phyloP scores from a whole-genome alignment of 169 alveolate genomes.

The Plasmodium blacklocki region DNA sequence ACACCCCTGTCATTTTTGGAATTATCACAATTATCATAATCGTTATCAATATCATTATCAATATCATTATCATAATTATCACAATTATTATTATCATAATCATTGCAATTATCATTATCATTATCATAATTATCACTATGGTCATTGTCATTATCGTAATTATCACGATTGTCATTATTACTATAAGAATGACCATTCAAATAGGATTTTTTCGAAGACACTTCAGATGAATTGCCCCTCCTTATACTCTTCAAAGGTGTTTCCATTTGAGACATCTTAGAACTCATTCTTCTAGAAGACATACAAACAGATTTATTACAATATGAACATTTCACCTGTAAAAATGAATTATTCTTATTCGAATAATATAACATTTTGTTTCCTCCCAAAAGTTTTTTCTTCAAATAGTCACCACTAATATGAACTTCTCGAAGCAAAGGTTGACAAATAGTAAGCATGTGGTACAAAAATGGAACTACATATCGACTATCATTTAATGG shows the following conservation, averaged over 20 bases:
- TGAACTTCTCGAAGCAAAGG: conserved; percentile 65
- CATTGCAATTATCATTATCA: too few relatives aligned
- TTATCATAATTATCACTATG: neutral
- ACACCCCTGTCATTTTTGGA: conserved; percentile 13
- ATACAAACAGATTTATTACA: conserved; percentile 57
- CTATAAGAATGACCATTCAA: neutral
- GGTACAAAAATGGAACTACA: conserved; percentile 80
- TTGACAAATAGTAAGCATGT: conserved; percentile 78
- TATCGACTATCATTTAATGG: conserved; percentile 77
- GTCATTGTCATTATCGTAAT: neutral
- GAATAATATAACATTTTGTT: conserved; percentile 35
- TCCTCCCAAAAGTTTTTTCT: conserved; percentile 11
- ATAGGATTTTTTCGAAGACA: neutral
- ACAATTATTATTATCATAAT: neutral
- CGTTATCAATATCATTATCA: neutral
- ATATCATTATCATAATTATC: neutral
- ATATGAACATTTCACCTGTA: conserved; percentile 49
- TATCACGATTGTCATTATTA: neutral
- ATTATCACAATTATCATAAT: neutral
- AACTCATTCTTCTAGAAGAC: conserved; percentile 26
- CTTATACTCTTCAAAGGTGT: conserved; percentile 16
- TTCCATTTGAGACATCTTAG: conserved; percentile 19
- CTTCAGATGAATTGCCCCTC: conserved; percentile 24
- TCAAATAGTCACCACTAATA: conserved; percentile 32
- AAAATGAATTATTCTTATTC: conserved; percentile 38